Evolutionary conservation across 2,329 filamentous ascomycete species (phyloP).

Genomic region (Polytolypa hystricis): DNA sequence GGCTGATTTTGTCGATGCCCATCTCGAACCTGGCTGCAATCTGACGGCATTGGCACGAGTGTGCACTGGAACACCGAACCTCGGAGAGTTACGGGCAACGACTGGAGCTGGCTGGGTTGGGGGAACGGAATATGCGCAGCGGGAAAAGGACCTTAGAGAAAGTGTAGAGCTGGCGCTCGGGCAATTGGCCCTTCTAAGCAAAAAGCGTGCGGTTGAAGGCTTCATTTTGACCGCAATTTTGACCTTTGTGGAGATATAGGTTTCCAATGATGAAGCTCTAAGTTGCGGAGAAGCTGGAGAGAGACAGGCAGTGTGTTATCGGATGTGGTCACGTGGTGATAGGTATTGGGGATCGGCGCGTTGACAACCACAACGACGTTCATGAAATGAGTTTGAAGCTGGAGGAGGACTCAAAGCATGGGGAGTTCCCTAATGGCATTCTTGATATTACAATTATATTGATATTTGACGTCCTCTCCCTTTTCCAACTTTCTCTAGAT

Average conservation of each 20-base stretch:
- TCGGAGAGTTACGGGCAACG: constrained; percentile 20
- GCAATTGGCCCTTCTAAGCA: constrained; percentile 22
- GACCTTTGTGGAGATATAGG: too few species aligned
- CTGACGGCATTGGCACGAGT: constrained; percentile 9
- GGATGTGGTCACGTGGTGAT: constrained; percentile 8
- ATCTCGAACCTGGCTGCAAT: constrained; percentile 16
- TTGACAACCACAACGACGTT: background rate
- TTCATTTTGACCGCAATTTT: constrained; percentile 6
- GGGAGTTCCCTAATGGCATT: too few species aligned
- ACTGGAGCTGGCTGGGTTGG: constrained; percentile 11
- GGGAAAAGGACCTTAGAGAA: constrained; percentile 15
- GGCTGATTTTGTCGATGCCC: constrained; percentile 22
- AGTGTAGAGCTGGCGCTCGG: constrained; percentile 18
- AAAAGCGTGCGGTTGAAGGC: constrained; percentile 17
- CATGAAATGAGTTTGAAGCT: background rate
- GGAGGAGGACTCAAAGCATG: too few species aligned
- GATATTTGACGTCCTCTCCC: too few species aligned
- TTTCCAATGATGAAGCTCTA: too few species aligned
- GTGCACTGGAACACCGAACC: constrained; percentile 8
- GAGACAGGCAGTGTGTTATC: too few species aligned
- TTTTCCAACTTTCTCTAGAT: too few species aligned
- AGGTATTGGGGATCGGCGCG: too few species aligned
- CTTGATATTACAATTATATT: too few species aligned
- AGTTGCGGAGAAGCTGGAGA: too few species aligned
- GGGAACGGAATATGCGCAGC: constrained; percentile 24